Evolutionary conservation across 768 basidiomycete genomes (phyloP).

Genomic region (Kwoniella shandongensis): DNA sequence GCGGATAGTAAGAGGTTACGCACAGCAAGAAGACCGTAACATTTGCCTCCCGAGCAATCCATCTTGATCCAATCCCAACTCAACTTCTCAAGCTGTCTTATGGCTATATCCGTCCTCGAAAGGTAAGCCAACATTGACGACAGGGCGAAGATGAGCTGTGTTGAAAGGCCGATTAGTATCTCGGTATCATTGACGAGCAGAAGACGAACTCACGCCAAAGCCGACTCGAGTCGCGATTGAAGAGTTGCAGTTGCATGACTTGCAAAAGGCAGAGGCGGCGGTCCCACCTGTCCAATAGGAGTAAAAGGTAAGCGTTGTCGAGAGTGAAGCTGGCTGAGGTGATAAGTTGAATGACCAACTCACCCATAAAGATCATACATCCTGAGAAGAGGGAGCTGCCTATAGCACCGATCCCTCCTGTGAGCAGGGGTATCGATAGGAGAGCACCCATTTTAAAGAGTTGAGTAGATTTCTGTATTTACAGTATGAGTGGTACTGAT

Average conservation of each 20-base stretch:
- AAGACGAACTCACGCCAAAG: slow-evolving; percentile 70
- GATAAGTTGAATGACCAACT: too few species aligned
- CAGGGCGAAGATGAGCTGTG: slow-evolving; percentile 85
- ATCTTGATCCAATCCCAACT: slow-evolving; percentile 98
- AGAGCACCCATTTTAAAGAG: slow-evolving; percentile 53
- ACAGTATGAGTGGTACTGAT: too few species aligned
- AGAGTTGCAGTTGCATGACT: slow-evolving; percentile 98
- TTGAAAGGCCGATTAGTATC: neutral
- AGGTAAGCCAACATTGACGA: slow-evolving; percentile 97
- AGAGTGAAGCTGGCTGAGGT: too few species aligned
- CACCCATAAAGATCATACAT: slow-evolving; percentile 61
- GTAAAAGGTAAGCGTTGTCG: slow-evolving; percentile 6
- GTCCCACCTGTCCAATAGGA: slow-evolving; percentile 27
- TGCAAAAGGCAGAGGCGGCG: slow-evolving; percentile 93
- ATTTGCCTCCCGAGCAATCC: slow-evolving; percentile 88
- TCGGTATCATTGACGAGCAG: neutral
- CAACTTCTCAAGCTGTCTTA: slow-evolving; percentile 83
- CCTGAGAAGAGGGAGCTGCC: slow-evolving; percentile 63
- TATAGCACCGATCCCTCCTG: slow-evolving; percentile 56
- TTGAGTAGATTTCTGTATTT: too few species aligned
- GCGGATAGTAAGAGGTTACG: slow-evolving; percentile 44
- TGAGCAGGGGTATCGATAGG: slow-evolving; percentile 55
- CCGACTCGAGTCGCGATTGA: slow-evolving; percentile 96
- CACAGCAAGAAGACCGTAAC: slow-evolving; percentile 94
- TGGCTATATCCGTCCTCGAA: slow-evolving; percentile 86